A percentile compares a stretch with the other conserved stretches of the same genome.
phyloP scores from a whole-genome alignment of 2,329 filamentous ascomycete species.

The Fusarium compactum region DNA sequence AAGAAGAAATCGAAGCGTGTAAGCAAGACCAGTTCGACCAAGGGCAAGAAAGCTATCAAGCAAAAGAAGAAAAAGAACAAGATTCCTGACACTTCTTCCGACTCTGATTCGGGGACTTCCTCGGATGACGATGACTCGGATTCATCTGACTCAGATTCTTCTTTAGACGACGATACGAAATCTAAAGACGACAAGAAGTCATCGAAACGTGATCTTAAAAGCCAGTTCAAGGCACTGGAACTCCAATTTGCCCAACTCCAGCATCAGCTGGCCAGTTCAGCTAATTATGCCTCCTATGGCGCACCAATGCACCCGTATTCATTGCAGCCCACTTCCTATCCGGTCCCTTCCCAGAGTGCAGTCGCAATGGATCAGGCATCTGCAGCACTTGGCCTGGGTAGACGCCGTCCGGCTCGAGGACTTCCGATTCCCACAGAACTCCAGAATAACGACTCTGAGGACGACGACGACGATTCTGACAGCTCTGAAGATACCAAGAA shows the following conservation, averaged over 20 bases:
- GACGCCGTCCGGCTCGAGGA: not conserved
- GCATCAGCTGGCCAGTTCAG: slow-evolving; percentile 32
- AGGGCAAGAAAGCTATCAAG: slow-evolving; percentile 23
- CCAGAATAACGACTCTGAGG: not conserved
- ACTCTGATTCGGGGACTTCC: slow-evolving; percentile 42
- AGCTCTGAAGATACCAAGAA: slow-evolving; percentile 31
- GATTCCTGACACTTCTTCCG: slow-evolving; percentile 7
- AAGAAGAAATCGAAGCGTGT: slow-evolving; percentile 20
- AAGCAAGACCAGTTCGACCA: slow-evolving; percentile 19
- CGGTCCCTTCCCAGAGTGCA: not conserved
- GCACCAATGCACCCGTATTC: slow-evolving; percentile 11
- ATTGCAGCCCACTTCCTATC: slow-evolving; percentile 1
- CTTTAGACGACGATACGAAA: slow-evolving; percentile 33
- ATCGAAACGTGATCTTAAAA: slow-evolving; percentile 38
- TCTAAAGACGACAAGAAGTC: slow-evolving; percentile 31
- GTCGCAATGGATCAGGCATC: not conserved
- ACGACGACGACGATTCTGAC: not conserved
- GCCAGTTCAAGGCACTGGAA: slow-evolving; percentile 49
- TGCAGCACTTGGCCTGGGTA: not conserved
- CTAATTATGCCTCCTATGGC: not conserved
- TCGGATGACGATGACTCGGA: slow-evolving; percentile 40
- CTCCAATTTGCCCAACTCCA: slow-evolving; percentile 47
- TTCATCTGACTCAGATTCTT: slow-evolving; percentile 43
- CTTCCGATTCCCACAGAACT: not conserved
- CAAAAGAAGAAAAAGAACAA: slow-evolving; percentile 29